Percentiles rank a stretch among this genome's conserved stretches.
Conservation (phyloP, 805 yeast species). For the Saturnispora silvae region DNA sequence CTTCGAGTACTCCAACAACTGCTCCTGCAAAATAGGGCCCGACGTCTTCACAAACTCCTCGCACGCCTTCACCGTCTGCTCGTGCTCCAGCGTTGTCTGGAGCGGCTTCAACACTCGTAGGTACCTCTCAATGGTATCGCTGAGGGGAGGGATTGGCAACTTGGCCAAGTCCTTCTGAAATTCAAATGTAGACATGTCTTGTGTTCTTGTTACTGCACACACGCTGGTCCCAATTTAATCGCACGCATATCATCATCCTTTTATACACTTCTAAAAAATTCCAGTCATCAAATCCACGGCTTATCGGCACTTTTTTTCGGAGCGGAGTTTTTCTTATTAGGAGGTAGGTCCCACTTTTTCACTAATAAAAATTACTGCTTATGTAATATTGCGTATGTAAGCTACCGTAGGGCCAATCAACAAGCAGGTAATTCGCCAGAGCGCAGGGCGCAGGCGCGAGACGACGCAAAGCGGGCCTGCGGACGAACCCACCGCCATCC, state of each 20-base stretch:
- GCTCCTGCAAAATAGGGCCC: slow-evolving; percentile 52
- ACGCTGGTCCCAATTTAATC: no score
- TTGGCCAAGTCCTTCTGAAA: slow-evolving; percentile 49
- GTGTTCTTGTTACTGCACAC: background rate
- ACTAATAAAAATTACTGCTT: no score
- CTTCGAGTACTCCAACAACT: slow-evolving; percentile 50
- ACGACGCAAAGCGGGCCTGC: no score
- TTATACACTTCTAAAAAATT: no score
- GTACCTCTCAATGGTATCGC: slow-evolving; percentile 56
- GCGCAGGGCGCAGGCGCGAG: no score
- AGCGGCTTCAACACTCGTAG: slow-evolving; percentile 62
- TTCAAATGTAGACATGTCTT: slow-evolving; percentile 34
- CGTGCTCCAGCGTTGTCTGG: slow-evolving; percentile 68
- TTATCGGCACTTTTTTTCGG: slow-evolving; percentile 7
- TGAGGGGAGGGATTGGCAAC: slow-evolving; percentile 73
- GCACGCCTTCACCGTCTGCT: slow-evolving; percentile 49
- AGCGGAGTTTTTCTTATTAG: slow-evolving; percentile 5
- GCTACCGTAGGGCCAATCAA: no score
- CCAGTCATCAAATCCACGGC: slow-evolving; percentile 8
- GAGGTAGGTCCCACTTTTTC: no score
- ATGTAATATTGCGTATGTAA: no score
- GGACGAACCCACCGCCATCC: no score
- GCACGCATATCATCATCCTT: no score
- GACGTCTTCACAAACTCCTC: slow-evolving; percentile 40
- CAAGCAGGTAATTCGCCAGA: no score